phyloP scores from a whole-genome alignment of 257 asterid genomes.

The Rubia yunnanensis region DNA sequence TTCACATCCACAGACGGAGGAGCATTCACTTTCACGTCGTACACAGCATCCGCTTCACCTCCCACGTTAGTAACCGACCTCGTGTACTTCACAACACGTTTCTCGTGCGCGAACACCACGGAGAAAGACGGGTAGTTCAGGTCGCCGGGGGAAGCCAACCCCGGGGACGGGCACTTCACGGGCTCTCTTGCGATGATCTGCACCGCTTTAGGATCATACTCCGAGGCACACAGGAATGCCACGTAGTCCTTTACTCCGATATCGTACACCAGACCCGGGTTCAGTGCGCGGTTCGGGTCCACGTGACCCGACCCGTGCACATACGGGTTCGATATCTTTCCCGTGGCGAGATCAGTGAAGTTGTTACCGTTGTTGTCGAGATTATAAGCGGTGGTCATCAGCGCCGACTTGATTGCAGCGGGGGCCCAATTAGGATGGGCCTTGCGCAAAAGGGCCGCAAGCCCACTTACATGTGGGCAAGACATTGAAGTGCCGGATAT shows the following conservation, averaged over 20 bases:
- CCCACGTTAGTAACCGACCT: slow-evolving; percentile 77
- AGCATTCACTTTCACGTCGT: slow-evolving; percentile 57
- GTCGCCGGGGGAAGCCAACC: slow-evolving; percentile 52
- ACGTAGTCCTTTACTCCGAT: slow-evolving; percentile 38
- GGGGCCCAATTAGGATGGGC: slow-evolving; percentile 74
- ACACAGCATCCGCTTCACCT: slow-evolving; percentile 25
- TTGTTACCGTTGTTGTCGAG: slow-evolving; percentile 52
- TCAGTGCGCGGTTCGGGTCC: slow-evolving; percentile 64
- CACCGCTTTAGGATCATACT: slow-evolving; percentile 36
- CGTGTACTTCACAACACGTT: slow-evolving; percentile 43
- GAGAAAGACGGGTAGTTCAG: slow-evolving; percentile 87
- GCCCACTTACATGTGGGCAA: slow-evolving; percentile 92
- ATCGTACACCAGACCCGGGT: slow-evolving; percentile 84
- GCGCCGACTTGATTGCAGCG: slow-evolving; percentile 79
- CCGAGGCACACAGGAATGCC: slow-evolving; percentile 66
- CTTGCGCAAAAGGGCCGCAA: slow-evolving; percentile 62
- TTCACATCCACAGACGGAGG: slow-evolving; percentile 67
- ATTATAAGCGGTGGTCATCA: slow-evolving; percentile 72
- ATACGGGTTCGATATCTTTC: slow-evolving; percentile 43
- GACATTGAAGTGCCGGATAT: slow-evolving; percentile 93
- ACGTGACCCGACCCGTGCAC: slow-evolving; percentile 86
- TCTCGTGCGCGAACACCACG: slow-evolving; percentile 36
- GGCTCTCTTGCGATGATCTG: slow-evolving; percentile 34
- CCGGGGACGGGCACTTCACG: slow-evolving; percentile 41
- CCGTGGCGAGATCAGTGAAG: slow-evolving; percentile 79